Percentiles rank a stretch among this genome's conserved stretches.
Evolutionary conservation across 495 filamentous ascomycete species (phyloP).

Genomic region (Cladorrhinum samala): DNA sequence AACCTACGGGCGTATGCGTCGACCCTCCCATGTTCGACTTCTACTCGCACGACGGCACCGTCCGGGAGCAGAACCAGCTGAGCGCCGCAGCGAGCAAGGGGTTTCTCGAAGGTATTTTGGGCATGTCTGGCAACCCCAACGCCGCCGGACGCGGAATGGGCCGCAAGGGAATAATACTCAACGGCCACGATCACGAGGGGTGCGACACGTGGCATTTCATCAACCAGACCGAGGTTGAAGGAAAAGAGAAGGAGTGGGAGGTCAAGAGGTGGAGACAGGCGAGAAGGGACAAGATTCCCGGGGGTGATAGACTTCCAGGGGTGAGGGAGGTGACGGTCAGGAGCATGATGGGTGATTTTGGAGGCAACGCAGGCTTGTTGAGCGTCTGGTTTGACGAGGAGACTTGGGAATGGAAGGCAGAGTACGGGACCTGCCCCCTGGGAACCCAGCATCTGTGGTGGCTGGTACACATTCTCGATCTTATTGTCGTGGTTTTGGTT

Average conservation of each 20-base stretch:
- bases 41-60: slow-evolving; percentile 58
- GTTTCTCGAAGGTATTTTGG: slow-evolving; percentile 73
- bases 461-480: slow-evolving; percentile 68
- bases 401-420: slow-evolving; percentile 69
- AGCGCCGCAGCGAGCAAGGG: slow-evolving; percentile 57
- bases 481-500: slow-evolving; percentile 44
- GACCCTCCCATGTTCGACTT: slow-evolving; percentile 78
- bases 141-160: slow-evolving; percentile 53
- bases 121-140: slow-evolving; percentile 55
- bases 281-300: slow-evolving; percentile 22
- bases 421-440: slow-evolving; percentile 67
- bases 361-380: slow-evolving; percentile 80
- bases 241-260: slow-evolving; percentile 35
- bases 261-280: slow-evolving; percentile 39
- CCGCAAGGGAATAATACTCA: slow-evolving; percentile 64
- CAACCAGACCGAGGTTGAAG: slow-evolving; percentile 35
- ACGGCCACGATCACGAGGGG: slow-evolving; percentile 90
- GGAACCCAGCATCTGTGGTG: slow-evolving; percentile 94
- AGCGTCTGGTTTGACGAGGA: slow-evolving; percentile 80
- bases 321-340: slow-evolving; percentile 88
- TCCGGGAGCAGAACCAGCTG: slow-evolving; percentile 90
- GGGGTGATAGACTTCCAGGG: slow-evolving; percentile 38
- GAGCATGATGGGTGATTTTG: slow-evolving; percentile 98
- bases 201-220: slow-evolving; percentile 84
- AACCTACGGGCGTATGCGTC: slow-evolving; percentile 72